A percentile compares a stretch with the other conserved stretches of the same genome.
phyloP scores from a whole-genome alignment of 2,329 filamentous ascomycete species.

The Claviceps capensis region DNA sequence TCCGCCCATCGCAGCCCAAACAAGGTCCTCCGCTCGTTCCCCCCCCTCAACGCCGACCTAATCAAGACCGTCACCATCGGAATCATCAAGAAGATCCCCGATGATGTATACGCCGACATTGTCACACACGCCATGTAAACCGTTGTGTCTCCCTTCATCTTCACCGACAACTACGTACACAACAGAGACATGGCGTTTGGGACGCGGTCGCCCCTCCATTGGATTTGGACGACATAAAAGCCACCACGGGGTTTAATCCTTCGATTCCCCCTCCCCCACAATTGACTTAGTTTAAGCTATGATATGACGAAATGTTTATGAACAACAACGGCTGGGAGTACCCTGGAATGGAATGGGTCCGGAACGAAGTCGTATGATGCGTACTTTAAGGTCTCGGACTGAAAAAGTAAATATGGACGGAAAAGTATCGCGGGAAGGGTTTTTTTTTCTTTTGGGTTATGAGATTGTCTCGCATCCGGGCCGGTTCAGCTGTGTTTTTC shows the following conservation, averaged over 20 bases:
- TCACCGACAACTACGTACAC: not conserved
- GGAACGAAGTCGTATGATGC: no score
- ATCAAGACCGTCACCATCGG: constrained; percentile 77
- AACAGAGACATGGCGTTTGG: not conserved
- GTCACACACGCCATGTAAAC: constrained; percentile 64
- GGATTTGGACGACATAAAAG: no score
- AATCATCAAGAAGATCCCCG: constrained; percentile 79
- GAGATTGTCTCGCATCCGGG: no score
- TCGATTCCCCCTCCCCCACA: not conserved
- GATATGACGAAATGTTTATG: not conserved
- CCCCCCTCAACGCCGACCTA: constrained; percentile 66
- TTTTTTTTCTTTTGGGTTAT: no score
- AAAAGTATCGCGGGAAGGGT: no score
- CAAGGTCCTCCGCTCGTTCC: constrained; percentile 79
- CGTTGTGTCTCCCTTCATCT: not conserved
- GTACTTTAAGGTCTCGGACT: no score
- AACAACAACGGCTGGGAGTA: not conserved
- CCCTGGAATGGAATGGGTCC: not conserved
- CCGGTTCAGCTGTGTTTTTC: no score
- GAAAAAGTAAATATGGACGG: no score
- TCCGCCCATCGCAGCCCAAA: constrained; percentile 52
- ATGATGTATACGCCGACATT: constrained; percentile 82
- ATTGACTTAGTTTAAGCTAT: not conserved
- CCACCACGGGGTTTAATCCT: not conserved
- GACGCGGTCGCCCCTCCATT: no score